Evolutionary conservation across 768 basidiomycete species (phyloP).

Genomic region (Lentinula sp.): DNA sequence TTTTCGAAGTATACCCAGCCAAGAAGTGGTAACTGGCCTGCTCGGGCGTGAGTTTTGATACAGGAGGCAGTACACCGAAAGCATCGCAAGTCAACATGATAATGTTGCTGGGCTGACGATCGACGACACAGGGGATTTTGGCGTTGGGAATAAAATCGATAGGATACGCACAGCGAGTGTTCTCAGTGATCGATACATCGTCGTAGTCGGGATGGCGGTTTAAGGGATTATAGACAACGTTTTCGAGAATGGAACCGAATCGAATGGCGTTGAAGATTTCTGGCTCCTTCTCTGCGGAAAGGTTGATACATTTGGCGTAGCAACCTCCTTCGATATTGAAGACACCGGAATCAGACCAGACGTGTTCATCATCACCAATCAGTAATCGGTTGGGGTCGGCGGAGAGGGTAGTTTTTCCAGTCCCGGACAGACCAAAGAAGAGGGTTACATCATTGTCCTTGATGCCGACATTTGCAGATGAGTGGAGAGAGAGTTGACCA

Average conservation of each 20-base stretch:
- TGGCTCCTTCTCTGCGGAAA: slow-evolving; percentile 95
- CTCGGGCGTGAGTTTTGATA: slow-evolving; percentile 85
- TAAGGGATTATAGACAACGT: slow-evolving; percentile 91
- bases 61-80: slow-evolving; percentile 95
- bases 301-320: slow-evolving; percentile 97
- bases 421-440: slow-evolving; percentile 98
- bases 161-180: slow-evolving; percentile 98
- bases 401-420: slow-evolving; percentile 97
- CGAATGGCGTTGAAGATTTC: slow-evolving; percentile 95
- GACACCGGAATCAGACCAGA: slow-evolving; percentile 97
- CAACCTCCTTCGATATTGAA: slow-evolving; percentile 99
- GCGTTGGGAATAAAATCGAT: slow-evolving; percentile 97
- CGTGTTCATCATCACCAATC: slow-evolving; percentile 99
- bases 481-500: slow-evolving; percentile 95
- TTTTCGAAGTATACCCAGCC: slow-evolving; percentile 97
- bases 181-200: slow-evolving; percentile 95
- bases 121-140: slow-evolving; percentile 84
- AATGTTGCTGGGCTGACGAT: slow-evolving; percentile 87
- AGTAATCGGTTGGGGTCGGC: slow-evolving; percentile 91
- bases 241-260: slow-evolving; percentile 96
- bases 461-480: slow-evolving; percentile 93
- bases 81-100: slow-evolving; percentile 98
- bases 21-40: slow-evolving; percentile 98
- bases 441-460: slow-evolving; percentile 89
- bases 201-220: slow-evolving; percentile 89